These are phyloP conservation scores for Ophioceras dolichostomum DNA, from an alignment of 2,329 filamentous ascomycete genomes.

Conservation along the genomic window DNA sequence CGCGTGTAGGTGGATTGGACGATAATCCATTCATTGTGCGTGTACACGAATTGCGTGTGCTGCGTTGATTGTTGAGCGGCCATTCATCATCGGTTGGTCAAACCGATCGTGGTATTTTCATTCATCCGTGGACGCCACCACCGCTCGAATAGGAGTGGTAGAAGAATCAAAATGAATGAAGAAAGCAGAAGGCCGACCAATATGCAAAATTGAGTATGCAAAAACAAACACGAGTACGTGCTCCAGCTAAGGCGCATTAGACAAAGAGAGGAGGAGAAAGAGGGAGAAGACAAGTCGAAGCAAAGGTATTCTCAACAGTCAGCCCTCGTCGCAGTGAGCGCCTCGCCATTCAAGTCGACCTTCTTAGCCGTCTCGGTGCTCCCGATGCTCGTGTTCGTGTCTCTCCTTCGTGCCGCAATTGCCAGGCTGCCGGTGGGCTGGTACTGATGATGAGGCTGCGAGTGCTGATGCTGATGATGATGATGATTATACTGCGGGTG, in stretches of 20 bases:
- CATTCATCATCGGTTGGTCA: too few species aligned
- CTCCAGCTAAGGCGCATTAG: background rate
- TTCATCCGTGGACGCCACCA: too few species aligned
- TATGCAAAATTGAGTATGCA: background rate
- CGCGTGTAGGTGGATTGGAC: too few species aligned
- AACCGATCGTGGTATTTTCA: too few species aligned
- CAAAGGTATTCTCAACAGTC: too few species aligned
- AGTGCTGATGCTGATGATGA: background rate
- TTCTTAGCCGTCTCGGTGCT: slow-evolving; percentile 56
- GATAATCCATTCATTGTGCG: too few species aligned
- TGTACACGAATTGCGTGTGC: too few species aligned
- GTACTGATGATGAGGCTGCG: slow-evolving; percentile 6
- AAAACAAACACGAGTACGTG: background rate
- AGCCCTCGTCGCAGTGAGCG: background rate
- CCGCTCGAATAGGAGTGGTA: too few species aligned
- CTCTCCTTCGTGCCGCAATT: slow-evolving; percentile 25
- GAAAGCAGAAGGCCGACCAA: too few species aligned
- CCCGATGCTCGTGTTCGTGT: slow-evolving; percentile 47
- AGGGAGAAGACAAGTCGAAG: too few species aligned
- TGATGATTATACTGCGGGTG: background rate
- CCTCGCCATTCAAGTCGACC: slow-evolving; percentile 12
- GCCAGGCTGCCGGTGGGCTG: slow-evolving; percentile 14
- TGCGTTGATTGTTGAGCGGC: too few species aligned
- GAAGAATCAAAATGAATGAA: too few species aligned
- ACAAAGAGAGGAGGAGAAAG: background rate